phyloP scores from a whole-genome alignment of 768 basidiomycete genomes.

The Pleurotus djamor region DNA sequence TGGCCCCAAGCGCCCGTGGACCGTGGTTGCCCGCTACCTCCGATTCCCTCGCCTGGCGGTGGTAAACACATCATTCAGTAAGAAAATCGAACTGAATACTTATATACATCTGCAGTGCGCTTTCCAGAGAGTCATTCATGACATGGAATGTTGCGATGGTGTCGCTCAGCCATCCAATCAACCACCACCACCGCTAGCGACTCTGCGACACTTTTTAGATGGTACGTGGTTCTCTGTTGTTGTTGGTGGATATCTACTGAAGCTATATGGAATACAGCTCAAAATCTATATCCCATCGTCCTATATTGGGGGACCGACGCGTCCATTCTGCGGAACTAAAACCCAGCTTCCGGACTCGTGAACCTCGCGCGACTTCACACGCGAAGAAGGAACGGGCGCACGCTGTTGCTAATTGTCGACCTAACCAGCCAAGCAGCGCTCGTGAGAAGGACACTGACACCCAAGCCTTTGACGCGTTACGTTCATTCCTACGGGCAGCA shows the following conservation, averaged over 20 bases:
- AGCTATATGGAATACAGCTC: background rate
- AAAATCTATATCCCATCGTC: background rate
- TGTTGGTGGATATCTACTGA: background rate
- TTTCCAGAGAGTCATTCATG: slow-evolving; percentile 25
- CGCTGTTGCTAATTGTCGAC: background rate
- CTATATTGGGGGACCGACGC: background rate
- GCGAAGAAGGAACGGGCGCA: no score
- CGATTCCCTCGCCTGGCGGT: background rate
- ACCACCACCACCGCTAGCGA: slow-evolving; percentile 32
- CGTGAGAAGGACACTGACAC: background rate
- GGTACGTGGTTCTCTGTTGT: no score
- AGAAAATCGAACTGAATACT: no score
- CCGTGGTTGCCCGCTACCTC: background rate
- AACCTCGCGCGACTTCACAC: background rate
- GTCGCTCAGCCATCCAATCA: slow-evolving; percentile 48
- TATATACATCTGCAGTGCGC: no score
- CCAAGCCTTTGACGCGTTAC: slow-evolving; percentile 15
- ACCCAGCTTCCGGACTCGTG: background rate
- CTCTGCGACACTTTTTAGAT: slow-evolving; percentile 7
- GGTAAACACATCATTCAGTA: no score
- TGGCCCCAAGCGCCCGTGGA: background rate
- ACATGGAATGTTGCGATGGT: slow-evolving; percentile 86
- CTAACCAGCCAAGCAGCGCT: background rate
- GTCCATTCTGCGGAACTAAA: background rate
- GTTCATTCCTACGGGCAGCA: slow-evolving; percentile 17